These are phyloP conservation scores for Echria macrotheca DNA, from an alignment of 495 filamentous ascomycete genomes.

Conservation along the genomic window DNA sequence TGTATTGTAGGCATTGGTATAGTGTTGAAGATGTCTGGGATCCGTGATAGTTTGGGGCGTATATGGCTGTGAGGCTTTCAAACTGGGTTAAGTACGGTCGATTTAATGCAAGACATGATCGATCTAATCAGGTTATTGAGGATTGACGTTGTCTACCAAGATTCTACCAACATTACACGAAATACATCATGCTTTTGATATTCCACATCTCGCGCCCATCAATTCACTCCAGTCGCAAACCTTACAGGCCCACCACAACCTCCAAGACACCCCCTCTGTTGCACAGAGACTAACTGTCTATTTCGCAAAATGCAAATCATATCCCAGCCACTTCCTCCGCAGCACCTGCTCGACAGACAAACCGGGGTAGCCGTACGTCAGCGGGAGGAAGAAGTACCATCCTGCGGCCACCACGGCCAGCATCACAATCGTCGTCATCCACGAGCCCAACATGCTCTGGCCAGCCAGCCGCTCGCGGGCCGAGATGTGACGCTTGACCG, in stretches of 20 bases:
- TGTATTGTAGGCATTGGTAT: no score
- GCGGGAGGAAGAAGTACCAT: conserved; percentile 87
- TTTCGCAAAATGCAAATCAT: conserved; percentile 98
- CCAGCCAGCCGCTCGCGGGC: conserved; percentile 73
- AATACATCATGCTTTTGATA: neutral
- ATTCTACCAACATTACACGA: neutral
- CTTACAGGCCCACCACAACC: no score
- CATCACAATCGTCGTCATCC: conserved; percentile 71
- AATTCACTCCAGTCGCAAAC: no score
- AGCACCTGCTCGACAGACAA: conserved; percentile 73
- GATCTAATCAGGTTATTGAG: no score
- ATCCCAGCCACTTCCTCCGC: conserved; percentile 89
- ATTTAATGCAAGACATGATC: no score
- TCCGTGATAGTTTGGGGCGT: no score
- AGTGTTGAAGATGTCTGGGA: no score
- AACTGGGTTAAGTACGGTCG: no score
- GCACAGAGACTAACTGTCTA: conserved; percentile 49
- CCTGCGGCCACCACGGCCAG: conserved; percentile 63
- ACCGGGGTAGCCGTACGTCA: conserved; percentile 95
- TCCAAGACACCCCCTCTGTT: no score
- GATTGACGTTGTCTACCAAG: neutral
- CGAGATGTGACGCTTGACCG: conserved; percentile 51
- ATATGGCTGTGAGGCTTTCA: no score
- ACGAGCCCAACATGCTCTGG: conserved; percentile 71
- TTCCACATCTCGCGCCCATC: neutral